These are phyloP conservation scores for Pythium monospermum DNA, from an alignment of 352 stramenopile species.

Conservation along the genomic window DNA sequence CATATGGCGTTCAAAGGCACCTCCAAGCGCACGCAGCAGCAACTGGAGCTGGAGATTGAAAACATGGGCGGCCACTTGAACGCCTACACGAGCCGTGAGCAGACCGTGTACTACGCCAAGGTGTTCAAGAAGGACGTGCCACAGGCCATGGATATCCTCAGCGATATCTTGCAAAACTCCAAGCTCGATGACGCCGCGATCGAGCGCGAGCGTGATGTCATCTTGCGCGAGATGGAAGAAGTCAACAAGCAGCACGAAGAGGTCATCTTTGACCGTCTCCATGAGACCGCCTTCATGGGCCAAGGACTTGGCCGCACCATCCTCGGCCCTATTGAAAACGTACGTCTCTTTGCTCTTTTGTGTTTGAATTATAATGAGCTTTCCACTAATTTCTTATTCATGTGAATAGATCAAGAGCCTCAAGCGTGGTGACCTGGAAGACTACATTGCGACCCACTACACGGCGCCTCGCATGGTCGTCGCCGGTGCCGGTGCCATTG, in stretches of 20 bases:
- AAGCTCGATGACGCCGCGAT: constrained; percentile 96
- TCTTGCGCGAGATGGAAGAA: constrained; percentile 99
- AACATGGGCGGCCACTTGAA: constrained; percentile 99
- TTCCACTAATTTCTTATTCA: too few species aligned
- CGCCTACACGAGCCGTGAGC: constrained; percentile 98
- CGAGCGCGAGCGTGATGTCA: constrained; percentile 97
- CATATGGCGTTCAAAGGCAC: constrained; percentile 99
- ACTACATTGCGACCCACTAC: constrained; percentile 99
- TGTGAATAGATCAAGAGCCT: constrained; percentile 89
- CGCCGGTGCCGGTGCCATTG: constrained; percentile 95
- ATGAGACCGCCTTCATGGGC: constrained; percentile 98
- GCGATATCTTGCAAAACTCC: constrained; percentile 98
- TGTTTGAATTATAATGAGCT: constrained; percentile 2
- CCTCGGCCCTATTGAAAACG: constrained; percentile 98
- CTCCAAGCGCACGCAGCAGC: constrained; percentile 92
- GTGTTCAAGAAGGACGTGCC: constrained; percentile 99
- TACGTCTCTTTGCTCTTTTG: constrained; percentile 46
- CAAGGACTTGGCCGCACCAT: constrained; percentile 98
- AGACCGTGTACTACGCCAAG: constrained; percentile 99
- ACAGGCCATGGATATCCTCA: constrained; percentile 97
- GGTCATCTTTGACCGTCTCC: constrained; percentile 98
- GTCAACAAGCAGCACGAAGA: constrained; percentile 99
- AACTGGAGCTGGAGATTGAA: constrained; percentile 99
- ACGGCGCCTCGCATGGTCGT: constrained; percentile 99
- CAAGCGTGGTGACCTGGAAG: constrained; percentile 90